Evolutionary conservation across 2,329 filamentous ascomycete species (phyloP).

Genomic region (Colletotrichum filicis): DNA sequence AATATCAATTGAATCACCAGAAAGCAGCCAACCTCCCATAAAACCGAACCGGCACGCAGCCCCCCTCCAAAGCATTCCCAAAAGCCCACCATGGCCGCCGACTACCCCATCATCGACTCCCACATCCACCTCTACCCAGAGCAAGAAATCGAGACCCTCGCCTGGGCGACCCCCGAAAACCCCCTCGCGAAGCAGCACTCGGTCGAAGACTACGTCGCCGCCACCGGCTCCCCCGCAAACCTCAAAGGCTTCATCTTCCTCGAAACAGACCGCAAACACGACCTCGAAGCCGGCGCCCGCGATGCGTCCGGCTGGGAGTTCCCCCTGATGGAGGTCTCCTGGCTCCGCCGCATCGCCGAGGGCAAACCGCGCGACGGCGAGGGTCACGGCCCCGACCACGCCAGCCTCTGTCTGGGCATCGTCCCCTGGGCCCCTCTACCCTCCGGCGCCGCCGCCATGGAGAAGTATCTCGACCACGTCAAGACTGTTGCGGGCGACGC

Average conservation of each 20-base stretch:
- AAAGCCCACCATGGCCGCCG: constrained; percentile 44
- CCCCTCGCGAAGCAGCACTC: constrained; percentile 74
- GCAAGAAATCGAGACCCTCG: constrained; percentile 72
- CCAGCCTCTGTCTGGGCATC: constrained; percentile 72
- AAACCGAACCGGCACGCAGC: background rate
- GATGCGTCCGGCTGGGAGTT: constrained; percentile 70
- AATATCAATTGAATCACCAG: background rate
- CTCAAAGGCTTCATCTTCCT: constrained; percentile 82
- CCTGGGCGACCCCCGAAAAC: constrained; percentile 73
- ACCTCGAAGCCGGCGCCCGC: constrained; percentile 57
- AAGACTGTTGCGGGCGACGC: constrained; percentile 68
- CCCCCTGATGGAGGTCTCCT: constrained; percentile 78
- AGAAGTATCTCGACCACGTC: constrained; percentile 72
- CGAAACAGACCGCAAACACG: constrained; percentile 81
- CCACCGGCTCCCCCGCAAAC: constrained; percentile 50
- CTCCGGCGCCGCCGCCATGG: constrained; percentile 68
- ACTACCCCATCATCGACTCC: constrained; percentile 80
- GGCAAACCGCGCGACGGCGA: constrained; percentile 67
- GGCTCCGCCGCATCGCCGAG: constrained; percentile 73
- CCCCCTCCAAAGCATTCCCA: background rate
- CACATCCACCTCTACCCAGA: constrained; percentile 90
- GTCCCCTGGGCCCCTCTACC: constrained; percentile 90
- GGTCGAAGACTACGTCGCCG: constrained; percentile 69
- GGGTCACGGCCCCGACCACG: constrained; percentile 64
- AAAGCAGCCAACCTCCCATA: background rate